Evolutionary conservation across 495 filamentous ascomycete species (phyloP).

Genomic region (Hypoxylon subgilvum): DNA sequence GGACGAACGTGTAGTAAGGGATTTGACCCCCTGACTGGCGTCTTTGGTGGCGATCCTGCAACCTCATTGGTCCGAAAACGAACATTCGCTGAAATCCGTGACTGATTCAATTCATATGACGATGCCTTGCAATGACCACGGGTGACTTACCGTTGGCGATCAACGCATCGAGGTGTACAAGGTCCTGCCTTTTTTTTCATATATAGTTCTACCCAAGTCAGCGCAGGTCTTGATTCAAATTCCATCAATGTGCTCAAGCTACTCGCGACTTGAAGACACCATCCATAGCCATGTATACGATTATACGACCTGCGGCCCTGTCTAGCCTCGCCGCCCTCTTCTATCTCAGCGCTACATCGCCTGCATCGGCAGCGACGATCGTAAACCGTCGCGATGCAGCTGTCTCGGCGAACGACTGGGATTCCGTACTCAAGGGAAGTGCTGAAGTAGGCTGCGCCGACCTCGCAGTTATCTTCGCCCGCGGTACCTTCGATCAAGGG

Average conservation of each 20-base stretch:
- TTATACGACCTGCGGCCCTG: slow-evolving; percentile 5
- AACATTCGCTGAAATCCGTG: slow-evolving; percentile 1
- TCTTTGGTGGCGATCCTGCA: background rate
- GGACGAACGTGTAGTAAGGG: background rate
- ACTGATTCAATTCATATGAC: background rate
- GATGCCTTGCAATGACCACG: background rate
- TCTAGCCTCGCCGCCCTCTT: slow-evolving; percentile 8
- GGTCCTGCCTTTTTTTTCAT: background rate
- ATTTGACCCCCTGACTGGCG: slow-evolving; percentile 14
- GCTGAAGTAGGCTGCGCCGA: slow-evolving; percentile 23
- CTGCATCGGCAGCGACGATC: slow-evolving; percentile 3
- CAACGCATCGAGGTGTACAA: no score
- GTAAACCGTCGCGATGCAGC: slow-evolving; percentile 13
- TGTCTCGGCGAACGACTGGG: slow-evolving; percentile 32
- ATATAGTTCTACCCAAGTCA: background rate
- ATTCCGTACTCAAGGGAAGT: slow-evolving; percentile 14
- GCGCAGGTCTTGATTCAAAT: background rate
- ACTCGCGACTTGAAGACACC: background rate
- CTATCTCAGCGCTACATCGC: background rate
- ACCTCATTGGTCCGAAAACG: slow-evolving; percentile 25
- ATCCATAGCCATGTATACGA: background rate
- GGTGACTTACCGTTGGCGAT: no score
- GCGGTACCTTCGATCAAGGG: slow-evolving; percentile 38
- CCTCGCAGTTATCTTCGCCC: slow-evolving; percentile 40
- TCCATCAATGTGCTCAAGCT: background rate